A percentile compares a stretch with the other conserved stretches of the same genome.
These are phyloP conservation scores for Populus hybrid DNA, from an alignment of 441 rosid species.

Conservation along the genomic window DNA sequence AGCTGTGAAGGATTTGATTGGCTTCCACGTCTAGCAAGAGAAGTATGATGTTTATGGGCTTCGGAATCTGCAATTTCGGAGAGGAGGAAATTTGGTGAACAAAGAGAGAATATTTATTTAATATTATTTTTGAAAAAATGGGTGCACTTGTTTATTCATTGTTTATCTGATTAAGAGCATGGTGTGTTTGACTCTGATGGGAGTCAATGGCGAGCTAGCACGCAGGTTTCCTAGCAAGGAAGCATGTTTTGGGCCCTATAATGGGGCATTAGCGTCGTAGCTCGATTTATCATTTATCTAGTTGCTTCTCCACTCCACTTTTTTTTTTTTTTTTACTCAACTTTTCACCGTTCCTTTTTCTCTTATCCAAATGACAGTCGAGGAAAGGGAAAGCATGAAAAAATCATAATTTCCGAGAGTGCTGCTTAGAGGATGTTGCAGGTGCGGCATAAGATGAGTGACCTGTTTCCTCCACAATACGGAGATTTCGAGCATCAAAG, in stretches of 20 bases:
- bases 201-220: slow-evolving; percentile 13
- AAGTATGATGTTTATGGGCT: not conserved
- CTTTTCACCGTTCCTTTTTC: not conserved
- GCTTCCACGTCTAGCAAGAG: slow-evolving; percentile 13
- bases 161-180: not conserved
- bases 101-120: not conserved
- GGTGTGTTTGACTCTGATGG: slow-evolving; percentile 4
- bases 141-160: not conserved
- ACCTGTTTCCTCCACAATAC: not conserved
- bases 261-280: not conserved
- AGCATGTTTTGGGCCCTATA: slow-evolving; percentile 26
- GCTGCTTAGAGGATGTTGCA: not conserved
- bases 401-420: not conserved
- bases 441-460: not conserved
- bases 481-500: slow-evolving; percentile 4
- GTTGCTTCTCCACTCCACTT: too few relatives aligned
- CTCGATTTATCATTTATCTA: not conserved
- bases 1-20: not conserved
- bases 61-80: not conserved
- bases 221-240: slow-evolving; percentile 15
- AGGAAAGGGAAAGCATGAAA: not conserved
- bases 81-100: not conserved
- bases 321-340: not conserved
- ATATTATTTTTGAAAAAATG: not conserved
- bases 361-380: not conserved